Conservation (phyloP, 2,329 filamentous ascomycete species). For the Thermothelomyces thermophilus region DNA sequence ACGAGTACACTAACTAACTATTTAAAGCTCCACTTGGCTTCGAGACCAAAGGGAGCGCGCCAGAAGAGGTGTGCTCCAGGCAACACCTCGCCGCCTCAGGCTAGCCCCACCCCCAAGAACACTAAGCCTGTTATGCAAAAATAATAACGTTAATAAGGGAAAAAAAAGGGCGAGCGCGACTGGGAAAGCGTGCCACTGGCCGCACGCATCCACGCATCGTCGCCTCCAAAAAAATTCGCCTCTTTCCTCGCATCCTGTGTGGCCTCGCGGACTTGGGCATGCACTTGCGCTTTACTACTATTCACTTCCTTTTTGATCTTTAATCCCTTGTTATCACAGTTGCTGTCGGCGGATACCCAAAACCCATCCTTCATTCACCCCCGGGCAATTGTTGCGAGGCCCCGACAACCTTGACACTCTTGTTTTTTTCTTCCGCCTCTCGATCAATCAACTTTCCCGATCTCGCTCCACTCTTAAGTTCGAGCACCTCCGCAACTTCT, state of each 20-base stretch:
- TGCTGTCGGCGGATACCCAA: conserved; percentile 4
- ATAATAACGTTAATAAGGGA: not conserved
- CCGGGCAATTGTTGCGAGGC: too few species aligned
- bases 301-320: not conserved
- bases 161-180: conserved; percentile 5
- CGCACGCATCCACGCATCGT: conserved; percentile 4
- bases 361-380: conserved; percentile 1
- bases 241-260: conserved; percentile 4
- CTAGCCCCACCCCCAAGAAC: not conserved
- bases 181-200: too few species aligned
- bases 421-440: not conserved
- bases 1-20: too few species aligned
- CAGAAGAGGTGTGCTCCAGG: too few species aligned
- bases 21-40: too few species aligned
- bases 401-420: too few species aligned
- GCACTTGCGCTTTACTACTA: not conserved
- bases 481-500: conserved; percentile 1
- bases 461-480: conserved; percentile 7
- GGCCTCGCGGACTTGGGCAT: not conserved
- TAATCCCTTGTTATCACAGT: conserved; percentile 7
- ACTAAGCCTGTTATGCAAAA: conserved; percentile 5
- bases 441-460: not conserved
- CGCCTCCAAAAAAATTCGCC: conserved; percentile 19
- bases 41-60: too few species aligned
- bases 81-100: not conserved